phyloP scores from a whole-genome alignment of 2,329 filamentous ascomycete species.

The Beauveria sp. region DNA sequence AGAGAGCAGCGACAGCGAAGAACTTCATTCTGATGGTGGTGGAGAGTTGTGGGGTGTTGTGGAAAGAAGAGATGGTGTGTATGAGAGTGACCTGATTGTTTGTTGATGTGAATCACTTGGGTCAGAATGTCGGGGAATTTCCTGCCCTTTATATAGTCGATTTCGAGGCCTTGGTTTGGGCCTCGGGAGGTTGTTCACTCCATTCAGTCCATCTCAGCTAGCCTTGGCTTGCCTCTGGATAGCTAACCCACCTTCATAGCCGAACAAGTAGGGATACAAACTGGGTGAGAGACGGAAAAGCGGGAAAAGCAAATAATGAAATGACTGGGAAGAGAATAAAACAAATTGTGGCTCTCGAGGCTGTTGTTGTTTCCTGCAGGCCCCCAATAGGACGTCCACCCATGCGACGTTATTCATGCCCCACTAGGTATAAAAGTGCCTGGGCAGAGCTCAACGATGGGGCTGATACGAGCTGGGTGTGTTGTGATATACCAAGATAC shows the following conservation, averaged over 20 bases:
- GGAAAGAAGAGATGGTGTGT: background rate
- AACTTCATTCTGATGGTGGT: constrained; percentile 16
- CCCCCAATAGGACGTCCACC: background rate
- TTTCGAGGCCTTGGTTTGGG: too few relatives aligned
- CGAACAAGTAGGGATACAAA: too few relatives aligned
- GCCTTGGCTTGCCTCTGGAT: too few relatives aligned
- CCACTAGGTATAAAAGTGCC: background rate
- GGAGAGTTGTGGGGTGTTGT: background rate
- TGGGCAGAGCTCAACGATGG: background rate
- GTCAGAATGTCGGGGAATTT: too few relatives aligned
- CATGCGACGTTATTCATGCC: background rate
- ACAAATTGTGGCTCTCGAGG: constrained; percentile 5
- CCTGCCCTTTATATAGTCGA: too few relatives aligned
- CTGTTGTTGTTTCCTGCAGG: background rate
- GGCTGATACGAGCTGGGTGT: background rate
- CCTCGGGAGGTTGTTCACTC: too few relatives aligned
- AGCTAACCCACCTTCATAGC: background rate
- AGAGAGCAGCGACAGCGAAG: constrained; percentile 14
- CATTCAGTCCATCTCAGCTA: too few relatives aligned
- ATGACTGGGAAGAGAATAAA: background rate
- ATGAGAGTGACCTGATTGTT: background rate
- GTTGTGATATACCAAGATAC: too few relatives aligned
- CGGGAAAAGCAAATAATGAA: background rate
- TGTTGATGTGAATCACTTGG: too few relatives aligned
- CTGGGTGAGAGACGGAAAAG: background rate